A percentile compares a stretch with the other conserved stretches of the same genome.
Evolutionary conservation across 768 basidiomycete genomes (phyloP).

Genomic region (Xerocomellus chrysenteron): DNA sequence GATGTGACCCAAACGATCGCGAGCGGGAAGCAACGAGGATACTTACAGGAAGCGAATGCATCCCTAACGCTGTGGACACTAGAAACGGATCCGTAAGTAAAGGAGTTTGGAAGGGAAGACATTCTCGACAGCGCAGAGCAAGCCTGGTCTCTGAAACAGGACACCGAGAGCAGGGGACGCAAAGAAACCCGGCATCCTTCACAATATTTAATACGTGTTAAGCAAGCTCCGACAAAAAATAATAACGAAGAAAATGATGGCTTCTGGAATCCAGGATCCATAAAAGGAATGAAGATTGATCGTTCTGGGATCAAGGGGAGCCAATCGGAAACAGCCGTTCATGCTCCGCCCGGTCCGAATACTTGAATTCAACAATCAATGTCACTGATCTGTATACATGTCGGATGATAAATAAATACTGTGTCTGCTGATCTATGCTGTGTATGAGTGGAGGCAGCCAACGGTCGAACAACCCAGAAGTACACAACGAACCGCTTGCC

Average conservation of each 20-base stretch:
- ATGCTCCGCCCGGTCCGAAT: constrained; percentile 11
- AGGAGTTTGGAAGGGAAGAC: constrained; percentile 49
- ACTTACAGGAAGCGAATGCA: constrained; percentile 61
- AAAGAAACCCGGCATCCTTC: background rate
- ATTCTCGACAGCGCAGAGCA: constrained; percentile 24
- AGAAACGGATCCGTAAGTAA: constrained; percentile 47
- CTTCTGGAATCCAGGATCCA: background rate
- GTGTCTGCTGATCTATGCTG: constrained; percentile 18
- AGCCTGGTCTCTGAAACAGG: background rate
- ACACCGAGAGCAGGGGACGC: background rate
- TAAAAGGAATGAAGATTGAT: background rate
- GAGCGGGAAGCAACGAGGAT: background rate
- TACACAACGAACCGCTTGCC: constrained; percentile 4
- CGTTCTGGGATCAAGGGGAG: background rate
- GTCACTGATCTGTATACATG: constrained; percentile 10
- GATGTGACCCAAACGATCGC: background rate
- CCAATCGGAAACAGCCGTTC: constrained; percentile 7
- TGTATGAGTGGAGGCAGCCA: constrained; percentile 7
- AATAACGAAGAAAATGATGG: no score
- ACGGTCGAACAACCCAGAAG: constrained; percentile 6
- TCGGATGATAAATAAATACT: constrained; percentile 20
- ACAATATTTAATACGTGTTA: background rate
- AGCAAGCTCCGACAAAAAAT: constrained; percentile 5
- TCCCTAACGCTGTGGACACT: constrained; percentile 51
- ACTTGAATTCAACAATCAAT: background rate